Evolutionary conservation across 805 yeast species (phyloP).

Genomic region (Kluyveromyces starmeri): DNA sequence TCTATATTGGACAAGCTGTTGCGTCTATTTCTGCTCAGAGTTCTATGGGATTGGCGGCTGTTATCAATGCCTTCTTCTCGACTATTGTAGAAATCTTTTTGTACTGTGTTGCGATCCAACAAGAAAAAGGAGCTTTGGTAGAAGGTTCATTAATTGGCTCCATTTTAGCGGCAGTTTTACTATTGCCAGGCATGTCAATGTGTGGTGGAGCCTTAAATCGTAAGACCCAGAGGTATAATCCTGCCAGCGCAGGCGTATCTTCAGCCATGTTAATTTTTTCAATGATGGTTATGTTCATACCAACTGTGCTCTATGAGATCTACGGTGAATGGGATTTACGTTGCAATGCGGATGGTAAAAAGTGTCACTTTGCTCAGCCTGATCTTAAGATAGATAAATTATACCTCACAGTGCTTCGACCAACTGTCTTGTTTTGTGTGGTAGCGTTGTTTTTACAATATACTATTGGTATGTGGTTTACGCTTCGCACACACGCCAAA

Average conservation of each 20-base stretch:
- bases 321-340: conserved; percentile 78
- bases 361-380: conserved; percentile 73
- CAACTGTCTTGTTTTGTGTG: conserved; percentile 77
- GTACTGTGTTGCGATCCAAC: conserved; percentile 83
- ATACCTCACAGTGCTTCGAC: conserved; percentile 62
- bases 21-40: conserved; percentile 98
- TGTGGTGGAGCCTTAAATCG: conserved; percentile 92
- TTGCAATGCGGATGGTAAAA: conserved; percentile 38
- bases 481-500: conserved; percentile 93
- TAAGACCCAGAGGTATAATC: conserved; percentile 92
- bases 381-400: conserved; percentile 60
- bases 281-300: conserved; percentile 83
- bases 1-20: conserved; percentile 98
- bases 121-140: conserved; percentile 78
- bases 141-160: conserved; percentile 96
- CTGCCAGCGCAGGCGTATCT: conserved; percentile 93
- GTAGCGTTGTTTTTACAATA: conserved; percentile 74
- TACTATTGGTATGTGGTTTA: conserved; percentile 82
- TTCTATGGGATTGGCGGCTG: conserved; percentile 98
- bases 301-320: conserved; percentile 81
- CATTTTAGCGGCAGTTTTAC: conserved; percentile 80
- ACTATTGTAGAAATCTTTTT: conserved; percentile 89
- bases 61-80: conserved; percentile 93
- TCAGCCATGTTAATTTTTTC: conserved; percentile 93
- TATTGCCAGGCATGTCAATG: conserved; percentile 93